phyloP scores from a whole-genome alignment of 345 rosid genomes.

The Acer campestre region DNA sequence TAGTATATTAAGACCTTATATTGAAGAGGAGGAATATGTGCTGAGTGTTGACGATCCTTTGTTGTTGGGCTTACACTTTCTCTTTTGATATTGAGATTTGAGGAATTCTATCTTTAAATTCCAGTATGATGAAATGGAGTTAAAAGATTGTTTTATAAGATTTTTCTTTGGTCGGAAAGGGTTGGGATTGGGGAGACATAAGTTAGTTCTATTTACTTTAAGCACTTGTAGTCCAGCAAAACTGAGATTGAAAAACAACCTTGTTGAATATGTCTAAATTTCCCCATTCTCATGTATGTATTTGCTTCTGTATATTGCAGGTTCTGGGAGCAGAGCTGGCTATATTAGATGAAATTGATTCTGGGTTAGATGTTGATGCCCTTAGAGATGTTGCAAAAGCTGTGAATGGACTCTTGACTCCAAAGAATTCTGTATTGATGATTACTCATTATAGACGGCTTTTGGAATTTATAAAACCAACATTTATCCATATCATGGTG shows the following conservation, averaged over 20 bases:
- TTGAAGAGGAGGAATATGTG: background rate
- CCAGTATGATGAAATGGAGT: background rate
- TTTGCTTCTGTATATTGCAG: conserved; percentile 33
- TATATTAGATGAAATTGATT: conserved; percentile 93
- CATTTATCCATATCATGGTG: conserved; percentile 86
- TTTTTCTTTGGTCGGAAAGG: background rate
- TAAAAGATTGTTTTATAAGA: background rate
- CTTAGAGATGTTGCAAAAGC: conserved; percentile 90
- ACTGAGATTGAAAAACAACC: background rate
- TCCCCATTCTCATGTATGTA: conserved; percentile 6
- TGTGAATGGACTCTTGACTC: conserved; percentile 85
- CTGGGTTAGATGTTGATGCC: conserved; percentile 96
- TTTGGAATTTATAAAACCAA: conserved; percentile 76
- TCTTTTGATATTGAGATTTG: conserved; percentile 4
- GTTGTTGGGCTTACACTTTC: background rate
- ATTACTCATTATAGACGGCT: conserved; percentile 91
- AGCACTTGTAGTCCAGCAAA: background rate
- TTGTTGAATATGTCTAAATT: background rate
- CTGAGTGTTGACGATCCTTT: background rate
- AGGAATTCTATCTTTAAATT: background rate
- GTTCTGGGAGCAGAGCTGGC: conserved; percentile 94
- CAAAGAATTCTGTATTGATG: conserved; percentile 84
- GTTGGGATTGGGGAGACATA: background rate
- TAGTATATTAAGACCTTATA: background rate
- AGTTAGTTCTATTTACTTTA: background rate